These are phyloP conservation scores for Cytospora piceicola DNA, from an alignment of 2,329 filamentous ascomycete genomes.

Conservation along the genomic window DNA sequence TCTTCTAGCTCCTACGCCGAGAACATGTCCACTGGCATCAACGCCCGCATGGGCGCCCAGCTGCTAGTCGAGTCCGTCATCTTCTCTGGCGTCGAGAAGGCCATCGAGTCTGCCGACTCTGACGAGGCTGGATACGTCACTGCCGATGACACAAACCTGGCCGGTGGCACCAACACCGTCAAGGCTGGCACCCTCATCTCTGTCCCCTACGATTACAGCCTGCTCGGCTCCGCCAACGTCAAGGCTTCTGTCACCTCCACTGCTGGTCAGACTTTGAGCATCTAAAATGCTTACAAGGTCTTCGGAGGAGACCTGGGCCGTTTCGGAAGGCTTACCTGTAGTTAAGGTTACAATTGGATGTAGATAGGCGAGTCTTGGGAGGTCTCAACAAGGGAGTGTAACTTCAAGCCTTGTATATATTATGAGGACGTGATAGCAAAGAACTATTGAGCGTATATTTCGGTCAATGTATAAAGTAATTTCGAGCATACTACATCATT, in stretches of 20 bases:
- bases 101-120: constrained; percentile 47
- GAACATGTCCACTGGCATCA: constrained; percentile 51
- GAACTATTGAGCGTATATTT: background rate
- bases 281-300: constrained; percentile 34
- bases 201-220: constrained; percentile 58
- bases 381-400: background rate
- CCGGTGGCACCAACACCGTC: constrained; percentile 52
- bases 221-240: constrained; percentile 54
- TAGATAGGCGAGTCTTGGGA: background rate
- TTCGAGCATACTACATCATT: too few species aligned
- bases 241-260: constrained; percentile 46
- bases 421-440: constrained; percentile 4
- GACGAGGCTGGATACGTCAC: constrained; percentile 47
- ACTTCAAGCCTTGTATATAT: constrained; percentile 25
- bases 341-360: background rate
- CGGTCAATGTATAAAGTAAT: background rate
- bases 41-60: constrained; percentile 60
- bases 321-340: background rate
- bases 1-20: constrained; percentile 45
- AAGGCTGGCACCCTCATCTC: constrained; percentile 53
- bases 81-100: constrained; percentile 46
- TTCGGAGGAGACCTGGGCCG: background rate
- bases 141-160: constrained; percentile 47
- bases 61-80: constrained; percentile 61
- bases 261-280: constrained; percentile 45